These are phyloP conservation scores for Sugiyamaella grinbergsii DNA, from an alignment of 1,139 yeast species.

Conservation along the genomic window DNA sequence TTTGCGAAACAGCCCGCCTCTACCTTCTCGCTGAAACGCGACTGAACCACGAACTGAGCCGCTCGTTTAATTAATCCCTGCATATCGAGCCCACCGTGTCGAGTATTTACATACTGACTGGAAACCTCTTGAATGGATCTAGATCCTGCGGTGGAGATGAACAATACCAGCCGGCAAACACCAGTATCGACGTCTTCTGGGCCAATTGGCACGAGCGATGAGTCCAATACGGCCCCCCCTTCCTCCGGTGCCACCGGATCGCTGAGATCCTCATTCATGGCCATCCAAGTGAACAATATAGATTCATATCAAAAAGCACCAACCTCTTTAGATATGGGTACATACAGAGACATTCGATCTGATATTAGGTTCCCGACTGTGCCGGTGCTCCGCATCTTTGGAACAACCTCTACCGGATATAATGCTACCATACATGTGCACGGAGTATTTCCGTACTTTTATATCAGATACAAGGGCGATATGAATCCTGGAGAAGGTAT, in stretches of 20 bases:
- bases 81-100: no score
- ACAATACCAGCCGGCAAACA: no score
- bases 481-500: conserved; percentile 34
- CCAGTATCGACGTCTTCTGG: conserved; percentile 10
- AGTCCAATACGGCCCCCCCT: neutral
- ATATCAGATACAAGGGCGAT: conserved; percentile 56
- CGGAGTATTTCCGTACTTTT: conserved; percentile 81
- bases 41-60: conserved; percentile 1
- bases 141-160: no score
- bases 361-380: conserved; percentile 47
- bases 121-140: no score
- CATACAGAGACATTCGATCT: conserved; percentile 32
- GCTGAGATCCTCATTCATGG: conserved; percentile 22
- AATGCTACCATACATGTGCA: conserved; percentile 72
- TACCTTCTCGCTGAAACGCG: conserved; percentile 7
- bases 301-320: conserved; percentile 66
- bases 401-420: conserved; percentile 59
- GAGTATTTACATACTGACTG: no score
- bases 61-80: neutral
- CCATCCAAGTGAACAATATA: conserved; percentile 44
- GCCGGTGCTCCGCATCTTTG: conserved; percentile 79
- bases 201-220: conserved; percentile 5
- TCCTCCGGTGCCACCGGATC: conserved; percentile 3
- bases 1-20: neutral
- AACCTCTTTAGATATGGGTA: conserved; percentile 46